These are phyloP conservation scores for Phialophora verrucosa DNA, from an alignment of 2,329 filamentous ascomycete genomes.

Conservation along the genomic window DNA sequence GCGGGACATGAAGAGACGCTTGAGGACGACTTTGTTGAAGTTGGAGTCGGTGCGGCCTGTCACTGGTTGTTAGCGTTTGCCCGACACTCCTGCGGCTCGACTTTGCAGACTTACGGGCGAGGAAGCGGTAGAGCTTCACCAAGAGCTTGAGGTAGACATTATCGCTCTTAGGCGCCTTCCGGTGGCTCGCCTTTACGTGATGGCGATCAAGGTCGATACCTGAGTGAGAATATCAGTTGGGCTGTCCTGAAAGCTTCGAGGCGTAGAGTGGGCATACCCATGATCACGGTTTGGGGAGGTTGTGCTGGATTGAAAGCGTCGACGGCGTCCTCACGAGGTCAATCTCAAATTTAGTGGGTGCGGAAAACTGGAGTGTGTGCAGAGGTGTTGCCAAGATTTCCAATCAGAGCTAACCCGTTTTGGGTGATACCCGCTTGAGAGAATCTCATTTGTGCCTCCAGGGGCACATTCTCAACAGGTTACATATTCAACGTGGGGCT, in stretches of 20 bases:
- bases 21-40: constrained; percentile 99
- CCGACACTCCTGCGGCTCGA: neutral
- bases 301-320: constrained; percentile 31
- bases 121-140: constrained; percentile 98
- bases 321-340: constrained; percentile 30
- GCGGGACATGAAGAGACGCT: constrained; percentile 97
- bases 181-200: constrained; percentile 73
- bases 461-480: neutral
- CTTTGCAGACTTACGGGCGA: constrained; percentile 74
- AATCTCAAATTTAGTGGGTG: constrained; percentile 18
- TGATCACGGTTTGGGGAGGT: constrained; percentile 35
- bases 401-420: neutral
- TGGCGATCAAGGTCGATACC: constrained; percentile 66
- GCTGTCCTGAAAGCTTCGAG: neutral
- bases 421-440: neutral
- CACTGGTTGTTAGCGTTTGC: constrained; percentile 26
- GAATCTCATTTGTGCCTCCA: neutral
- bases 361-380: constrained; percentile 20
- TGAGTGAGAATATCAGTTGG: constrained; percentile 38
- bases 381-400: neutral
- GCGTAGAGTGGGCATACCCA: constrained; percentile 32
- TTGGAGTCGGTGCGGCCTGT: constrained; percentile 90
- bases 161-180: constrained; percentile 95
- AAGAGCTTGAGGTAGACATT: constrained; percentile 97
- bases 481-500: neutral